Conservation (phyloP, 2,329 filamentous ascomycete genomes). For the Colletotrichum eleusines region DNA sequence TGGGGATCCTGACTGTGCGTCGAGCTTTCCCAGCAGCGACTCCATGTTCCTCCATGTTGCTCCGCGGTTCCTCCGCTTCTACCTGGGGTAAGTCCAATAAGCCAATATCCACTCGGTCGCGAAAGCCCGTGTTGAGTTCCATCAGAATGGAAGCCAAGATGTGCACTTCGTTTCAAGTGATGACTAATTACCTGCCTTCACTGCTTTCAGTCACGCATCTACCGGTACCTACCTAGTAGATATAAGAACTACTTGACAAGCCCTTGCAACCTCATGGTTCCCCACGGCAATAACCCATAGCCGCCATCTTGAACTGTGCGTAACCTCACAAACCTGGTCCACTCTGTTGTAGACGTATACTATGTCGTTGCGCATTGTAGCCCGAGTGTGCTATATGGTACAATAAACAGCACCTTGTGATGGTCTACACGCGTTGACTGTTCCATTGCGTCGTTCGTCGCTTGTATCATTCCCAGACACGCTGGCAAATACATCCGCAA, state of each 20-base stretch:
- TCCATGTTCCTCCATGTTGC: constrained; percentile 16
- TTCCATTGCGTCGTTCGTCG: not conserved
- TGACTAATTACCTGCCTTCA: not conserved
- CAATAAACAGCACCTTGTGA: not conserved
- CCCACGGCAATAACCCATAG: not conserved
- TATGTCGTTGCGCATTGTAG: not conserved
- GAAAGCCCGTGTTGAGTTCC: not conserved
- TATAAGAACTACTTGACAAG: not conserved
- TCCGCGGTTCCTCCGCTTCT: constrained; percentile 27
- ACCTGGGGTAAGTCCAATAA: not conserved
- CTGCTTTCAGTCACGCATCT: not conserved
- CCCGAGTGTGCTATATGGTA: not conserved
- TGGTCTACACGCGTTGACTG: not conserved
- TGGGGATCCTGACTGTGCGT: not conserved
- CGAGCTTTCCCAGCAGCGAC: not conserved
- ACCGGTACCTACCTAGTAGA: no score
- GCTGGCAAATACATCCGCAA: not conserved
- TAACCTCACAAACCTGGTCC: not conserved
- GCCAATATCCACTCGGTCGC: not conserved
- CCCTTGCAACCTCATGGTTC: not conserved
- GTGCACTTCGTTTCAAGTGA: not conserved
- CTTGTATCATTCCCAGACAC: not conserved
- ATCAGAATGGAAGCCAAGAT: not conserved
- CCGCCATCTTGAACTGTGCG: not conserved
- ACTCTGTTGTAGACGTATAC: not conserved